Conservation (phyloP, 2,329 filamentous ascomycete genomes). For the Emericellopsis cladophorae region DNA sequence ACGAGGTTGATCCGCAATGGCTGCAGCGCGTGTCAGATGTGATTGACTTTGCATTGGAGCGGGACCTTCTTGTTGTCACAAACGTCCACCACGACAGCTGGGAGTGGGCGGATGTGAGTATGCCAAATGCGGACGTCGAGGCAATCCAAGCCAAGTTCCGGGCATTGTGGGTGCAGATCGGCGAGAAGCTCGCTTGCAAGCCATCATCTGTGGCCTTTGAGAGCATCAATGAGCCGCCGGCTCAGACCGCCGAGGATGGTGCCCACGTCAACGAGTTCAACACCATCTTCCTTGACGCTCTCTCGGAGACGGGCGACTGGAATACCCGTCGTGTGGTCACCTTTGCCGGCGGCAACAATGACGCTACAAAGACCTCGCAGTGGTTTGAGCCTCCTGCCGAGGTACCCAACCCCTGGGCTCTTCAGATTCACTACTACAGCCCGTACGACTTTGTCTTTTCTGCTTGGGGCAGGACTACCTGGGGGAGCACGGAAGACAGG, state of each 20-base stretch:
- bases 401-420: conserved; percentile 42
- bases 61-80: conserved; percentile 38
- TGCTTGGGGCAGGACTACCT: conserved; percentile 46
- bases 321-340: conserved; percentile 43
- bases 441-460: conserved; percentile 36
- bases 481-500: conserved; percentile 43
- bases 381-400: conserved; percentile 37
- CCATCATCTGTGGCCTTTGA: conserved; percentile 41
- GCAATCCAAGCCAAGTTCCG: conserved; percentile 44
- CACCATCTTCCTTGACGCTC: conserved; percentile 38
- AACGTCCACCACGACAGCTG: conserved; percentile 49
- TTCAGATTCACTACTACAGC: conserved; percentile 51
- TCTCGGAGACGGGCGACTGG: conserved; percentile 39
- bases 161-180: conserved; percentile 45
- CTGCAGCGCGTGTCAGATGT: conserved; percentile 44
- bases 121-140: conserved; percentile 29
- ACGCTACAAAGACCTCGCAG: conserved; percentile 36
- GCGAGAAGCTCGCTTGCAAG: conserved; percentile 38
- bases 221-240: conserved; percentile 46
- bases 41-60: conserved; percentile 37
- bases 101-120: conserved; percentile 42
- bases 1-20: conserved; percentile 40
- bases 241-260: conserved; percentile 34
- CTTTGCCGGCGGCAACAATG: conserved; percentile 36
- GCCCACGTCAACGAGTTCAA: conserved; percentile 41